phyloP scores from a whole-genome alignment of 2,329 filamentous ascomycete genomes.

The Cephalotrichum gorgonifer region DNA sequence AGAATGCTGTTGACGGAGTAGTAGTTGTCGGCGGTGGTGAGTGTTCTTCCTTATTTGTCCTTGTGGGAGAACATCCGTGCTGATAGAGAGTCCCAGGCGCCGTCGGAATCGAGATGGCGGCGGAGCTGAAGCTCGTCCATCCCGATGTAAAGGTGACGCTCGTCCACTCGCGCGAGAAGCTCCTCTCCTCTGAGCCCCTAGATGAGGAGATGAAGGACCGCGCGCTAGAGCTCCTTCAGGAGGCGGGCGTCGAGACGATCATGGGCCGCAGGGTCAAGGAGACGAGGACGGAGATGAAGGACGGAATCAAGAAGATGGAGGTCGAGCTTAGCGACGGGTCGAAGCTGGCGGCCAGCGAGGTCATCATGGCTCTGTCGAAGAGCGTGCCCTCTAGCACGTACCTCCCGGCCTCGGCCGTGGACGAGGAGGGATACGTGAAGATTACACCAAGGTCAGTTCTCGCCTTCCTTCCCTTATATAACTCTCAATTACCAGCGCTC shows the following conservation, averaged over 20 bases:
- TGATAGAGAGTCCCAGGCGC: constrained; percentile 36
- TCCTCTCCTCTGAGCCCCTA: constrained; percentile 65
- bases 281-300: constrained; percentile 31
- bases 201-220: constrained; percentile 58
- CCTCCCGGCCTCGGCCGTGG: constrained; percentile 47
- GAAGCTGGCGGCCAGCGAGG: constrained; percentile 49
- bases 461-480: background rate
- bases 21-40: constrained; percentile 59
- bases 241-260: constrained; percentile 55
- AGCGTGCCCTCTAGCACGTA: constrained; percentile 52
- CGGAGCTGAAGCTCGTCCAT: constrained; percentile 60
- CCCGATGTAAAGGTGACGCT: constrained; percentile 59
- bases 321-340: constrained; percentile 51
- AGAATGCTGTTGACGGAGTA: constrained; percentile 44
- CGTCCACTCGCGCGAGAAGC: constrained; percentile 59
- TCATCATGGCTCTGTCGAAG: constrained; percentile 60
- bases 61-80: background rate
- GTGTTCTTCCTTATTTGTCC: background rate
- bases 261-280: constrained; percentile 44
- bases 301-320: constrained; percentile 29
- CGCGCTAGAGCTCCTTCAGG: constrained; percentile 44
- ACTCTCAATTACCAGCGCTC: background rate
- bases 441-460: constrained; percentile 41
- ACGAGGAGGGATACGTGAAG: constrained; percentile 55
- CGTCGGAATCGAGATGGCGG: constrained; percentile 74